These are phyloP conservation scores for Paraleonurus japonicus DNA, from an alignment of 257 asterid species.

Conservation along the genomic window DNA sequence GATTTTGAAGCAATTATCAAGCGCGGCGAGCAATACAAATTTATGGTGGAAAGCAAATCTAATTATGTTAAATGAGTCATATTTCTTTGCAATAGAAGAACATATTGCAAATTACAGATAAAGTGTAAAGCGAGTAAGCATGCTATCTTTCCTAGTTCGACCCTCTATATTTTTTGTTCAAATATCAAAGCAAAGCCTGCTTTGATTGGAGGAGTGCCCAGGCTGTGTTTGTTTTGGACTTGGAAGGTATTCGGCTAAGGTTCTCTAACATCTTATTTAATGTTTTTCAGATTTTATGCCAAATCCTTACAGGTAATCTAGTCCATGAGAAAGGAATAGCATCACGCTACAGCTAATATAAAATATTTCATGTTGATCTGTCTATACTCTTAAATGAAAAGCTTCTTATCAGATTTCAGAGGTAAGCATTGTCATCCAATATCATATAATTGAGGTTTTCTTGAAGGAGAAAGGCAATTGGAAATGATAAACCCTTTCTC, in stretches of 20 bases:
- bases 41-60: neutral
- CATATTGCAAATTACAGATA: neutral
- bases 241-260: neutral
- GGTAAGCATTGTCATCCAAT: neutral
- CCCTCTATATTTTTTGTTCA: neutral
- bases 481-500: neutral
- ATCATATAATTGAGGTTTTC: neutral
- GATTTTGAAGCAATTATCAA: conserved; percentile 20
- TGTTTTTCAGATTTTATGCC: no score
- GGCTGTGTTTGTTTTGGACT: neutral
- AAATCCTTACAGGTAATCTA: no score
- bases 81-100: neutral
- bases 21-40: neutral
- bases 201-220: neutral
- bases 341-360: neutral
- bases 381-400: neutral
- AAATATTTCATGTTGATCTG: neutral
- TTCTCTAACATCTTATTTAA: neutral
- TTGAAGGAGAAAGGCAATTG: neutral
- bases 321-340: no score
- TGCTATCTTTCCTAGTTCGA: neutral
- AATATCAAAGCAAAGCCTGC: neutral
- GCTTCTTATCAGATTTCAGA: neutral
- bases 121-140: neutral
- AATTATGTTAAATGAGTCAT: neutral